These are phyloP conservation scores for Aspergillus hancockii DNA, from an alignment of 495 filamentous ascomycete species.

Conservation along the genomic window DNA sequence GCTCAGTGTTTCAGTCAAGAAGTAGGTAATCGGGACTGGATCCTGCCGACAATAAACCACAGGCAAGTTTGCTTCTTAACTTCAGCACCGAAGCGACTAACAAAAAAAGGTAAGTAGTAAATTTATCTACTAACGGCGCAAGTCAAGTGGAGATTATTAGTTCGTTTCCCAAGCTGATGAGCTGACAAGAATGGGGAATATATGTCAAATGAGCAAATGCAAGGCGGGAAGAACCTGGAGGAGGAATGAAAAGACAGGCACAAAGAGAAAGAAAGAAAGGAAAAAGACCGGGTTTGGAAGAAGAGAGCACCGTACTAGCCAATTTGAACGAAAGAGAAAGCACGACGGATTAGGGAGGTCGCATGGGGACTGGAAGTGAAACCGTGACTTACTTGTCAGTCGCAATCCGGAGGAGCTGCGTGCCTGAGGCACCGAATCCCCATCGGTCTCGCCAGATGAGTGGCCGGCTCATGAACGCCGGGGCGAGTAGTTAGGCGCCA, in stretches of 20 bases:
- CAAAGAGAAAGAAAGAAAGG: not conserved
- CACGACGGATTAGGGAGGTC: constrained; percentile 4
- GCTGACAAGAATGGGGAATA: not conserved
- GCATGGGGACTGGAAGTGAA: not conserved
- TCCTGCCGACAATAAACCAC: constrained; percentile 9
- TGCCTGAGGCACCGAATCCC: not conserved
- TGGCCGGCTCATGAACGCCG: not conserved
- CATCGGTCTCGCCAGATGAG: not conserved
- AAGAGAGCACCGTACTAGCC: not conserved
- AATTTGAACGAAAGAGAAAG: not conserved
- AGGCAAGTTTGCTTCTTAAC: not conserved
- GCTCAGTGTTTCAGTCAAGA: not conserved
- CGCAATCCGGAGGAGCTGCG: not conserved
- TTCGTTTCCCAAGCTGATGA: not conserved
- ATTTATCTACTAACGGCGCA: not conserved
- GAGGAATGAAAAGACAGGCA: not conserved
- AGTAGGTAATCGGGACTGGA: constrained; percentile 5
- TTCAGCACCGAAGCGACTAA: not conserved
- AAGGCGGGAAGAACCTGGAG: constrained; percentile 4
- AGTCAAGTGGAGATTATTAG: constrained; percentile 11
- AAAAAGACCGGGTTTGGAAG: not conserved
- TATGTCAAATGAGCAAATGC: constrained; percentile 12
- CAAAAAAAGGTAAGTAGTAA: not conserved
- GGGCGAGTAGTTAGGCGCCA: not conserved
- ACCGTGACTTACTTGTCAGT: constrained; percentile 2